Evolutionary conservation across 306 rosid genomes (phyloP).

Genomic region (Cucurbita maxima): DNA sequence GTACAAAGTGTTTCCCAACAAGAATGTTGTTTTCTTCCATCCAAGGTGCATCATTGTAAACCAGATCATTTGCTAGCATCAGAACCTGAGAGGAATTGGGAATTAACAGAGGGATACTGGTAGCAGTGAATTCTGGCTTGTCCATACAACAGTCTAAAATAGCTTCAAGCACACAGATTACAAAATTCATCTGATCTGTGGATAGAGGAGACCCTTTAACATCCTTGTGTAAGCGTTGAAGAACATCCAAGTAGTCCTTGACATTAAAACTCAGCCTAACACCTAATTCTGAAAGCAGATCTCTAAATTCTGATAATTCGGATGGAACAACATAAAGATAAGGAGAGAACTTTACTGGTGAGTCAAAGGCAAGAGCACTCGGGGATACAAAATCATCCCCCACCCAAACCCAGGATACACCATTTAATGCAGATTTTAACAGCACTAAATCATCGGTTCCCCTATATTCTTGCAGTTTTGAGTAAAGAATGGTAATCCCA

Average conservation of each 20-base stretch:
- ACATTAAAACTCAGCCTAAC: slow-evolving; percentile 65
- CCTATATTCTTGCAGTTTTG: slow-evolving; percentile 52
- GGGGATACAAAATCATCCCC: slow-evolving; percentile 91
- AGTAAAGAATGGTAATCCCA: slow-evolving; percentile 59
- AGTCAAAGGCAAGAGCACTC: slow-evolving; percentile 83
- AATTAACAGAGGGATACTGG: slow-evolving; percentile 49
- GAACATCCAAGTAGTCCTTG: slow-evolving; percentile 52
- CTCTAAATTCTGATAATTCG: slow-evolving; percentile 72
- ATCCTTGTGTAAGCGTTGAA: slow-evolving; percentile 62
- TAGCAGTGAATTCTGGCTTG: slow-evolving; percentile 39
- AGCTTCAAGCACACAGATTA: slow-evolving; percentile 74
- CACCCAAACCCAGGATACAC: slow-evolving; percentile 90
- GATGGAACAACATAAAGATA: slow-evolving; percentile 89
- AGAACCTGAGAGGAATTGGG: slow-evolving; percentile 76
- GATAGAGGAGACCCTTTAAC: slow-evolving; percentile 56
- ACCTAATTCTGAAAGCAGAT: slow-evolving; percentile 62
- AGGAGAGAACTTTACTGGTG: slow-evolving; percentile 93
- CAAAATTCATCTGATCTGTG: slow-evolving; percentile 75
- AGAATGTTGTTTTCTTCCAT: slow-evolving; percentile 61
- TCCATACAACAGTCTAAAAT: slow-evolving; percentile 61
- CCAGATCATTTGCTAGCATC: slow-evolving; percentile 52
- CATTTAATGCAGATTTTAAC: slow-evolving; percentile 46
- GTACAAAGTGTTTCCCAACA: slow-evolving; percentile 57
- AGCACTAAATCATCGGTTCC: slow-evolving; percentile 27
- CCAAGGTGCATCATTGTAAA: slow-evolving; percentile 97